Percentiles rank a stretch among this genome's conserved stretches.
Conservation (phyloP, 495 filamentous ascomycete genomes). For the Aspergillus olivimuriae region DNA sequence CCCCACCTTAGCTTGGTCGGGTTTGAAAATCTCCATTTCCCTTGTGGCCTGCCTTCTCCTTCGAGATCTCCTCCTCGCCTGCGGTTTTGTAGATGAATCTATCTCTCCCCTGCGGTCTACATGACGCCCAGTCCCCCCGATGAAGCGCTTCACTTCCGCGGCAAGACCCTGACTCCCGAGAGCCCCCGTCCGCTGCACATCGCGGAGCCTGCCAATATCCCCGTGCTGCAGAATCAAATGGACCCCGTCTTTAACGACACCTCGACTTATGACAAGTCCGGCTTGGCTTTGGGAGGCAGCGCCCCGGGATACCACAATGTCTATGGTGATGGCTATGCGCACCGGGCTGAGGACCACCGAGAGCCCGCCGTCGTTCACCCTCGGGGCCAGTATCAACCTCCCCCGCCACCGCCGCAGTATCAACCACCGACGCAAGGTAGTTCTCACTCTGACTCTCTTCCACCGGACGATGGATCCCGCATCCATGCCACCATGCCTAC, state of each 20-base stretch:
- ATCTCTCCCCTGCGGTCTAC: slow-evolving; percentile 29
- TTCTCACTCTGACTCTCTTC: slow-evolving; percentile 16
- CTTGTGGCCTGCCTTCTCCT: slow-evolving; percentile 6
- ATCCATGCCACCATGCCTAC: slow-evolving; percentile 15
- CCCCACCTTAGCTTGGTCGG: slow-evolving; percentile 25
- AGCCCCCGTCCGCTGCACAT: slow-evolving; percentile 66
- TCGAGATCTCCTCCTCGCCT: slow-evolving; percentile 1
- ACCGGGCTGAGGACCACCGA: slow-evolving; percentile 10
- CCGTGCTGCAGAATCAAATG: slow-evolving; percentile 66
- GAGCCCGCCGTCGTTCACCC: slow-evolving; percentile 20
- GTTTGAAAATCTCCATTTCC: slow-evolving; percentile 13
- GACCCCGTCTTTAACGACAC: slow-evolving; percentile 67
- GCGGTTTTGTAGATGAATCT: slow-evolving; percentile 39
- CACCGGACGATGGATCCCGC: slow-evolving; percentile 10
- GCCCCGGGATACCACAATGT: slow-evolving; percentile 15
- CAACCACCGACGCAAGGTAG: slow-evolving; percentile 22
- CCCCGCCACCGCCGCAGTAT: not conserved
- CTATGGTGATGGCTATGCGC: slow-evolving; percentile 16
- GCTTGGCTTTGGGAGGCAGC: slow-evolving; percentile 7
- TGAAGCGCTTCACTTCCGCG: slow-evolving; percentile 60
- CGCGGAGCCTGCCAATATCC: slow-evolving; percentile 63
- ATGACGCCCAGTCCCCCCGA: slow-evolving; percentile 60
- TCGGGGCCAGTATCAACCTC: not conserved
- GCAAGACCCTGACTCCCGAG: slow-evolving; percentile 64
- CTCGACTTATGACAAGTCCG: slow-evolving; percentile 41